Conservation (phyloP, 2,329 filamentous ascomycete species). For the Phyllosticta citriasiana region DNA sequence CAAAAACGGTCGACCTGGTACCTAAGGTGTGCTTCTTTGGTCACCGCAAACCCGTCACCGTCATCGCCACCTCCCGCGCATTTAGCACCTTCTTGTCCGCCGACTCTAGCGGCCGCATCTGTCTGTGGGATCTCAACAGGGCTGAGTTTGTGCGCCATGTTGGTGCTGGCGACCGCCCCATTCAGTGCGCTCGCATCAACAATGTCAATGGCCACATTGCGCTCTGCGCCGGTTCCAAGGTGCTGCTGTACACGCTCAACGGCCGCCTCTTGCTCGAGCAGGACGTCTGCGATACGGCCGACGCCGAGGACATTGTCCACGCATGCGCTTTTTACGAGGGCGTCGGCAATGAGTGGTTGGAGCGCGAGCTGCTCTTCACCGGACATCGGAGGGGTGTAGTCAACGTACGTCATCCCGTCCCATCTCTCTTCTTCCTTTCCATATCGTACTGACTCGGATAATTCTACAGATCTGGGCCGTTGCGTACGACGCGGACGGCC, state of each 20-base stretch:
- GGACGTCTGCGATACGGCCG: constrained; percentile 58
- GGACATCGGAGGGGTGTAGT: constrained; percentile 77
- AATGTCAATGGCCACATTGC: constrained; percentile 85
- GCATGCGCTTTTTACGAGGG: constrained; percentile 92
- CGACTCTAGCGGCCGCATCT: constrained; percentile 68
- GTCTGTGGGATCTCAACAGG: constrained; percentile 91
- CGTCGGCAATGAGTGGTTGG: constrained; percentile 80
- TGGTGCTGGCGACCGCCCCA: constrained; percentile 15
- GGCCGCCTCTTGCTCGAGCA: constrained; percentile 74
- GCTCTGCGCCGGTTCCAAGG: constrained; percentile 64
- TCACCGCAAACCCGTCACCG: constrained; percentile 73
- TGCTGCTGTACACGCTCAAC: constrained; percentile 79
- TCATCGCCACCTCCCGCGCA: constrained; percentile 74
- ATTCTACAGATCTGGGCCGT: constrained; percentile 45
- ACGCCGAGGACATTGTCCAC: constrained; percentile 59
- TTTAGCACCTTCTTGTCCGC: constrained; percentile 83
- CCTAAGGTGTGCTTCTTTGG: constrained; percentile 78
- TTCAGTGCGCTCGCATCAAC: constrained; percentile 74
- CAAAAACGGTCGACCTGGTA: constrained; percentile 60
- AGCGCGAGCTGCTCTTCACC: constrained; percentile 77
- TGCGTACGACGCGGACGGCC: constrained; percentile 44
- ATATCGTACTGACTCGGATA: constrained; percentile 3
- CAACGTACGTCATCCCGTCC: constrained; percentile 40
- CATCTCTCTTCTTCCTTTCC: neutral
- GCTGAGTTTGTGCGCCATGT: constrained; percentile 65